Percentiles rank a stretch among this genome's conserved stretches.
Evolutionary conservation across 331 rosid genomes (phyloP).

Genomic region (Quercus tomentella): DNA sequence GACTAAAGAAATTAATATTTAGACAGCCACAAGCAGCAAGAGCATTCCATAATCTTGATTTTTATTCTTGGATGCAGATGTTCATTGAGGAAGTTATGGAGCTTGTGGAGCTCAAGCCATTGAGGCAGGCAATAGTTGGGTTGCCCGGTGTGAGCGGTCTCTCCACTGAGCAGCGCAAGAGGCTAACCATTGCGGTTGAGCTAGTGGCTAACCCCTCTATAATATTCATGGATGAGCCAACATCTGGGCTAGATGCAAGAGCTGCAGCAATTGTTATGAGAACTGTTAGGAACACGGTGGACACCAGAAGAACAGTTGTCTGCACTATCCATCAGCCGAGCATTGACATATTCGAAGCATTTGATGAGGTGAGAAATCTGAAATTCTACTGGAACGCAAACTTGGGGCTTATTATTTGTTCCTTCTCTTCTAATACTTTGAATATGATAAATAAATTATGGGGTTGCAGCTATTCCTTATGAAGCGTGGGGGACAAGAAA

Average conservation of each 20-base stretch:
- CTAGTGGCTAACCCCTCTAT: conserved; percentile 86
- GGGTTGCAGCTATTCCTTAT: conserved; percentile 60
- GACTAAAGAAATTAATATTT: neutral
- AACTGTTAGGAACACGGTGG: conserved; percentile 78
- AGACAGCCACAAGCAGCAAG: neutral
- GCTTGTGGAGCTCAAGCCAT: conserved; percentile 50
- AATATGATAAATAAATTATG: conserved; percentile 11
- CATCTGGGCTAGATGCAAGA: conserved; percentile 90
- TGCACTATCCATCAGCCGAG: conserved; percentile 97
- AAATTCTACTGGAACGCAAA: neutral
- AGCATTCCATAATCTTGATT: neutral
- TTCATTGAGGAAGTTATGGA: conserved; percentile 70
- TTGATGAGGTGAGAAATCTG: conserved; percentile 45
- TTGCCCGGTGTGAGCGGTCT: conserved; percentile 55
- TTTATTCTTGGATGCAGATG: conserved; percentile 35
- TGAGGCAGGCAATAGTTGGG: conserved; percentile 48
- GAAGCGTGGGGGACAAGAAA: conserved; percentile 83
- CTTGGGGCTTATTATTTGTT: neutral
- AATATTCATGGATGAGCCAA: conserved; percentile 95
- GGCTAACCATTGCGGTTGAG: conserved; percentile 87
- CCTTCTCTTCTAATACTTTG: neutral
- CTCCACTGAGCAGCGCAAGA: conserved; percentile 65
- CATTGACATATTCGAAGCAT: conserved; percentile 72
- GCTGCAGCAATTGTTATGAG: conserved; percentile 96
- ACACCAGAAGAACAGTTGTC: conserved; percentile 86